These are phyloP conservation scores for Celoporthe dispersa DNA, from an alignment of 2,329 filamentous ascomycete genomes.

Conservation along the genomic window DNA sequence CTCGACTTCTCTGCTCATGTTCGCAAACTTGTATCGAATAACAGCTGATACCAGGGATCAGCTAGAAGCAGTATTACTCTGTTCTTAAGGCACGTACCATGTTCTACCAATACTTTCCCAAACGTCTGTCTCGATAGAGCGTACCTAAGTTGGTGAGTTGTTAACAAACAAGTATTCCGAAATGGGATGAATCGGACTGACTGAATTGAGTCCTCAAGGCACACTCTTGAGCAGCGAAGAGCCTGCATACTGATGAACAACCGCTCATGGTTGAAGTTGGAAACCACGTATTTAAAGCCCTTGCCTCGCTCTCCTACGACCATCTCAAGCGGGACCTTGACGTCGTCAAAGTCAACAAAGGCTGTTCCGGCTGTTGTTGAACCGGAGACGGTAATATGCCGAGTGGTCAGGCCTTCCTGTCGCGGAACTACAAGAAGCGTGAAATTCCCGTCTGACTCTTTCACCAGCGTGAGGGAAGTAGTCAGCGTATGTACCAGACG, in stretches of 20 bases:
- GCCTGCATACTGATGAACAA: conserved; percentile 57
- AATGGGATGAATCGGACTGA: conserved; percentile 36
- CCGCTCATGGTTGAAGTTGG: conserved; percentile 58
- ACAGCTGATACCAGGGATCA: conserved; percentile 17
- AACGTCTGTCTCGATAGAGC: conserved; percentile 31
- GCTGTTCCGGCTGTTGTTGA: conserved; percentile 63
- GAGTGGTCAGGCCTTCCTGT: conserved; percentile 49
- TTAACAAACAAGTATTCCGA: background rate
- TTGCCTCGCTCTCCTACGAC: conserved; percentile 55
- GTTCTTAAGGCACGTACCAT: conserved; percentile 16
- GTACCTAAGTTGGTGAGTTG: conserved; percentile 15
- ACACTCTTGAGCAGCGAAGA: conserved; percentile 59
- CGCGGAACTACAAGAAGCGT: conserved; percentile 58
- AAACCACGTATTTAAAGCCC: conserved; percentile 46
- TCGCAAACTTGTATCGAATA: conserved; percentile 31
- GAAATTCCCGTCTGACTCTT: conserved; percentile 52
- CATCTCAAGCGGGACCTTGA: conserved; percentile 54
- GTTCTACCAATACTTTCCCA: conserved; percentile 28
- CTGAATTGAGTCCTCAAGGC: conserved; percentile 52
- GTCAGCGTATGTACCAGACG: conserved; percentile 58
- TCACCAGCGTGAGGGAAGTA: conserved; percentile 59
- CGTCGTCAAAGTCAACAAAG: conserved; percentile 57
- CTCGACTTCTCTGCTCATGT: conserved; percentile 31
- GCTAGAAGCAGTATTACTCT: background rate
- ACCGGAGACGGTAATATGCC: conserved; percentile 63